Conservation (phyloP, 2,329 filamentous ascomycete species). For the Monosporascus sp. region DNA sequence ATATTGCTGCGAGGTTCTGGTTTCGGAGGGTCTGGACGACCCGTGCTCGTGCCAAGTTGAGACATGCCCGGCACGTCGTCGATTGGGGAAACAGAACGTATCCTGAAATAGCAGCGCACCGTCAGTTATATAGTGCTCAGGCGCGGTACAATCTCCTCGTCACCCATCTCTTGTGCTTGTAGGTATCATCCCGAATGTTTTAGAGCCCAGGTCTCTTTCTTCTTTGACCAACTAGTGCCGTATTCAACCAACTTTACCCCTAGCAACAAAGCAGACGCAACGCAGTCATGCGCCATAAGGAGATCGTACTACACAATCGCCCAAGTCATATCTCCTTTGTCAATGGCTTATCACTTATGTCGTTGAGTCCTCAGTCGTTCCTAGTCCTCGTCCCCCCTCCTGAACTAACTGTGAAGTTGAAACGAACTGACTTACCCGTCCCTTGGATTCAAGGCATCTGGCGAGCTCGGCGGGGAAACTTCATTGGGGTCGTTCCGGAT, state of each 20-base stretch:
- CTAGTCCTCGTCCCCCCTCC: slow-evolving; percentile 1
- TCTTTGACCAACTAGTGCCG: neutral
- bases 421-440: slow-evolving; percentile 35
- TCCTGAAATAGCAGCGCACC: slow-evolving; percentile 17
- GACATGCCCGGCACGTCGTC: slow-evolving; percentile 38
- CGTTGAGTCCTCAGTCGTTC: neutral
- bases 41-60: slow-evolving; percentile 20
- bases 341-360: neutral
- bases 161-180: neutral
- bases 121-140: slow-evolving; percentile 16
- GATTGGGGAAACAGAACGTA: slow-evolving; percentile 43
- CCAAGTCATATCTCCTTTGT: neutral
- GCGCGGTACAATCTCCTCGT: neutral
- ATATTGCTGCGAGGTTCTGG: slow-evolving; percentile 37
- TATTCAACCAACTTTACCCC: neutral
- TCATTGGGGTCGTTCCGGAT: slow-evolving; percentile 26
- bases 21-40: slow-evolving; percentile 16
- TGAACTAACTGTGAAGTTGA: slow-evolving; percentile 5
- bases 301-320: neutral
- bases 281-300: neutral
- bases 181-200: neutral
- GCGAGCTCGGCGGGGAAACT: slow-evolving; percentile 54
- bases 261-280: neutral
- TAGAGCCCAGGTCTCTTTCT: neutral
- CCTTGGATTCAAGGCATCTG: slow-evolving; percentile 35